Conservation (phyloP, 176 grass and related monocot species). For the Puccinellia tenuiflora region DNA sequence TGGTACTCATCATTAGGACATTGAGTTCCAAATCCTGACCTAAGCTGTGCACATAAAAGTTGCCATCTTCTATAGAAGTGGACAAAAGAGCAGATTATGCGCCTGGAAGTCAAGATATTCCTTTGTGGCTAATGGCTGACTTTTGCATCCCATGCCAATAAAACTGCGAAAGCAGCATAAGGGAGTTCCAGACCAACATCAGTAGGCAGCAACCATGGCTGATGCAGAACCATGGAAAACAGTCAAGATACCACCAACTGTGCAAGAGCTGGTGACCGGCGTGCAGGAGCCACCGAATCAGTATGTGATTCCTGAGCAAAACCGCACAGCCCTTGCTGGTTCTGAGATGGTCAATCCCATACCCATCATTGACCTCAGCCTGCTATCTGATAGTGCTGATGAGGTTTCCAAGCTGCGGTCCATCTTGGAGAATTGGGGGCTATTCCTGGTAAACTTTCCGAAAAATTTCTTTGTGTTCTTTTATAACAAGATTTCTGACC, state of each 20-base stretch:
- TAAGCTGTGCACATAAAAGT: not conserved
- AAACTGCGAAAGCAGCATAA: not conserved
- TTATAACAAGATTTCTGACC: not conserved
- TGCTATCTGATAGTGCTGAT: not conserved
- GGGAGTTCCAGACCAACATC: not conserved
- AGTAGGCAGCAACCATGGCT: conserved; percentile 8
- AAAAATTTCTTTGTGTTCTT: not conserved
- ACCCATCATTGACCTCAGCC: conserved; percentile 47
- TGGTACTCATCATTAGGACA: not conserved
- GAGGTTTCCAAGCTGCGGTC: conserved; percentile 25
- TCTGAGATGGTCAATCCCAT: conserved; percentile 10
- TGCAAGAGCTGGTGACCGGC: conserved; percentile 38
- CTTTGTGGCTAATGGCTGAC: not conserved
- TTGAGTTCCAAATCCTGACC: not conserved
- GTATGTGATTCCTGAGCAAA: conserved; percentile 26
- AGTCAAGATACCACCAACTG: conserved; percentile 10
- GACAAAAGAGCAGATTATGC: not conserved
- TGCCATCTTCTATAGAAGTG: not conserved
- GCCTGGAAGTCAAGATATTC: not conserved
- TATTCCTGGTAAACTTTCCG: conserved; percentile 36
- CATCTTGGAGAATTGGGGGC: conserved; percentile 34
- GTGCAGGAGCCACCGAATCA: conserved; percentile 32
- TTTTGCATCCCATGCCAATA: not conserved
- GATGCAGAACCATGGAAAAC: conserved; percentile 19
- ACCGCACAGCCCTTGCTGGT: not conserved